Base-by-base conservation (phyloP, 768 basidiomycete species). In the Tulasnella sp. region DNA sequence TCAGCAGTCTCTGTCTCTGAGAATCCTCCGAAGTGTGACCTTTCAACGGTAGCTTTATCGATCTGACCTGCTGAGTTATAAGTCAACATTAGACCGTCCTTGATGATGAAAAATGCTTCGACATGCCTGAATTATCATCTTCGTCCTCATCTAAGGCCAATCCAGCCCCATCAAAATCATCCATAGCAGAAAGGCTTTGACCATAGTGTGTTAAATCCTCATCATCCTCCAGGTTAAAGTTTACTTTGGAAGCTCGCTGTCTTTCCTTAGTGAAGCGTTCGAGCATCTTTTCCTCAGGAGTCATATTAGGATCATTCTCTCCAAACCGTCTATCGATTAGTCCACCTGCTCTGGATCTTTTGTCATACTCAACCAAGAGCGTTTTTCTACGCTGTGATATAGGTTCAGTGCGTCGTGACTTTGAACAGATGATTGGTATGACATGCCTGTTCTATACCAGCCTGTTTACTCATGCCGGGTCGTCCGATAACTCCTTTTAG, bases 281-380 rank as follows among this genome's bases (percentile, higher is more conserved):
- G 32, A 96, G 72, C 82, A 96, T 96, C 55, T 90, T 83, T 58
- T 98, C 93, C 64, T 99, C 95, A 28, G 90, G 70, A n/a, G 85
- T 81, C 76, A 98, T 79, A 8, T 79, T 74, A 1, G 91, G 81
- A 56, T 98, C 81, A 62, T 87, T 81, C 74, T 99, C 95, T 67
- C 95, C 95, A 62, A 98, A 96, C 16, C 95, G 82, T 45, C 88
- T 77, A 66, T 99, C 95, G 51, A 92, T 69, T 53, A 99, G 81
- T 4, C 91, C 87, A 4, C 91, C 92, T 8, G 83, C 79, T 56
- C 79, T 83, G 42, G 77, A 79, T 57, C 79, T 82, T 44, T 83
- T 76, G 54, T 88, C 77, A 47, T 79, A 83, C 67, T 98, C 91
- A 54, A 90, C 91, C 48, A 98, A 66, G 20, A 99, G 69, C 0